Evolutionary conservation across 352 stramenopile genomes (phyloP).

Genomic region (Phytophthora pini): DNA sequence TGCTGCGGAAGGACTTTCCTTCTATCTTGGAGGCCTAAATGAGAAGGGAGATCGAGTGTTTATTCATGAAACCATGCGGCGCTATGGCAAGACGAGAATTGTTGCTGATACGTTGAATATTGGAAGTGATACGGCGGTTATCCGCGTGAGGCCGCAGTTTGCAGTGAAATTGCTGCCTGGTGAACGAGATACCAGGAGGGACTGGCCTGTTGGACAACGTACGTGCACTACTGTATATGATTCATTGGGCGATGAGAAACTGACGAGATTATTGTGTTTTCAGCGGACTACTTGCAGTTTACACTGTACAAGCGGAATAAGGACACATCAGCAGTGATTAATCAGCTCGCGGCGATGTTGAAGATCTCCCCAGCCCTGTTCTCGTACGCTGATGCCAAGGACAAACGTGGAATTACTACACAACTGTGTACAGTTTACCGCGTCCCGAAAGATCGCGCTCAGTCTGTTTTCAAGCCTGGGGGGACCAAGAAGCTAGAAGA

Average conservation of each 20-base stretch:
- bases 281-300: conserved; percentile 94
- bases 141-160: conserved; percentile 68
- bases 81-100: conserved; percentile 77
- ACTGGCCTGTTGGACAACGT: conserved; percentile 82
- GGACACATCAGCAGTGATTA: conserved; percentile 89
- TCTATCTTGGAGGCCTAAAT: conserved; percentile 78
- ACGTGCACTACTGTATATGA: conserved; percentile 19
- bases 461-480: conserved; percentile 47
- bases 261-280: conserved; percentile 16
- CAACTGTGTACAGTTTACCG: conserved; percentile 95
- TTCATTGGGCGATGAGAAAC: not conserved
- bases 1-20: conserved; percentile 55
- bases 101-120: conserved; percentile 91
- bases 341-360: conserved; percentile 76
- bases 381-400: conserved; percentile 95
- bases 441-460: conserved; percentile 66
- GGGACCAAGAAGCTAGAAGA: conserved; percentile 59
- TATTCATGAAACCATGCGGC: conserved; percentile 92
- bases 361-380: conserved; percentile 78
- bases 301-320: conserved; percentile 98
- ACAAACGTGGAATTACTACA: conserved; percentile 96
- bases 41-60: conserved; percentile 90
- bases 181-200: conserved; percentile 60
- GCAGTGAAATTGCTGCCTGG: conserved; percentile 47
- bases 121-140: conserved; percentile 72